These are phyloP conservation scores for Tolypocladium cylindrosporum DNA, from an alignment of 2,329 filamentous ascomycete species.

Conservation along the genomic window DNA sequence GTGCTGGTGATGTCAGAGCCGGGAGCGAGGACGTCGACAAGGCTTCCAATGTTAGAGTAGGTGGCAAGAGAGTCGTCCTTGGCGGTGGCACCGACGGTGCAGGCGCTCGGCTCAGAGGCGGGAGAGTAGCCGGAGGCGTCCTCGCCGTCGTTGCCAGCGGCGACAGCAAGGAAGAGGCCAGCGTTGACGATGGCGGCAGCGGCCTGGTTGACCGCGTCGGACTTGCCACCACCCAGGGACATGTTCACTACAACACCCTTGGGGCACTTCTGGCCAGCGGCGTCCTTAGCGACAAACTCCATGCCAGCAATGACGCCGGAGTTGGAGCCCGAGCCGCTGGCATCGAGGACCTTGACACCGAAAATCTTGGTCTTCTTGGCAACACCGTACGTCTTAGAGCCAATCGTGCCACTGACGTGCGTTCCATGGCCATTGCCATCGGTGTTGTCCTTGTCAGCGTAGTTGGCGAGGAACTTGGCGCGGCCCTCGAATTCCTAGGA, in stretches of 20 bases:
- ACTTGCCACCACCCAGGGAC: slow-evolving; percentile 40
- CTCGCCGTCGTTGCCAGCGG: slow-evolving; percentile 38
- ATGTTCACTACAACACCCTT: slow-evolving; percentile 40
- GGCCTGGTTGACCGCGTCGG: slow-evolving; percentile 35
- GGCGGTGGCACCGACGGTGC: slow-evolving; percentile 39
- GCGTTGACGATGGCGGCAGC: slow-evolving; percentile 29
- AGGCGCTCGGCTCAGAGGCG: slow-evolving; percentile 30
- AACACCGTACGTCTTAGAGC: slow-evolving; percentile 30
- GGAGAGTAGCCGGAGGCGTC: slow-evolving; percentile 35
- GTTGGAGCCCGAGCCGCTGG: slow-evolving; percentile 23
- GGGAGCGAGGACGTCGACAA: slow-evolving; percentile 39
- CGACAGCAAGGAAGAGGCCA: slow-evolving; percentile 43
- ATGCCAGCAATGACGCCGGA: slow-evolving; percentile 34
- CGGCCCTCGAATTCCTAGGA: slow-evolving; percentile 29
- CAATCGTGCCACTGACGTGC: slow-evolving; percentile 36
- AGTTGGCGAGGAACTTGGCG: slow-evolving; percentile 28
- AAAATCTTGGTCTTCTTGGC: slow-evolving; percentile 33
- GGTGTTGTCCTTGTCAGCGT: slow-evolving; percentile 21
- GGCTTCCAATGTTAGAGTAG: slow-evolving; percentile 39
- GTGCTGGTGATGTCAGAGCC: slow-evolving; percentile 34
- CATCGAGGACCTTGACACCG: slow-evolving; percentile 34
- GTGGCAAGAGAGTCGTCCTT: slow-evolving; percentile 24
- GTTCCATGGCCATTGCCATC: slow-evolving; percentile 38
- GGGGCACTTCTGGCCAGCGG: slow-evolving; percentile 24
- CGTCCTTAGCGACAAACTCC: slow-evolving; percentile 28